These are phyloP conservation scores for Teunomyces barrocoloradensis DNA, from an alignment of 805 yeast genomes.

Conservation along the genomic window DNA sequence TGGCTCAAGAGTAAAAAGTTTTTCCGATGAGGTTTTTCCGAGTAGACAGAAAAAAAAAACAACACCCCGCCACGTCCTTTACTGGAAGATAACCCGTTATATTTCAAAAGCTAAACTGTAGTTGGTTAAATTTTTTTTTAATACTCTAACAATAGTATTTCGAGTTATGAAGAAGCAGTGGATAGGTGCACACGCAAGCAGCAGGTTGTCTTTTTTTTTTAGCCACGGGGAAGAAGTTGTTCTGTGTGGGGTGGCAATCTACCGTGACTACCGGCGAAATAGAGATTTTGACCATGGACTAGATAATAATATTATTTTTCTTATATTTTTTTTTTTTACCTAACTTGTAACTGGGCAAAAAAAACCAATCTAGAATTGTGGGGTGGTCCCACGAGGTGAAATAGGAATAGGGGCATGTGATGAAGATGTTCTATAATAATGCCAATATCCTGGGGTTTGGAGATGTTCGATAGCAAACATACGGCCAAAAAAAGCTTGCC, in stretches of 20 bases:
- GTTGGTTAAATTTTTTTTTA: too few relatives aligned
- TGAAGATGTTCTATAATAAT: neutral
- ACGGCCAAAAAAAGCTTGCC: neutral
- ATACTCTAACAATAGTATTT: too few relatives aligned
- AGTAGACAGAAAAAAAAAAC: neutral
- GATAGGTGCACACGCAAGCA: neutral
- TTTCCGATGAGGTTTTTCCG: constrained; percentile 3
- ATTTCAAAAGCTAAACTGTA: too few relatives aligned
- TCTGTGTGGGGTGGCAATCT: neutral
- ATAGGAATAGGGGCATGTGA: constrained; percentile 2
- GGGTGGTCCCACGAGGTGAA: constrained; percentile 4
- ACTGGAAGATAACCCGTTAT: too few relatives aligned
- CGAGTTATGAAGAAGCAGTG: too few relatives aligned
- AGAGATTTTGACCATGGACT: neutral
- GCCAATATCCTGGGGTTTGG: too few relatives aligned
- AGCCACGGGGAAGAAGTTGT: neutral
- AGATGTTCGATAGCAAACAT: too few relatives aligned
- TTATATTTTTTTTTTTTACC: neutral
- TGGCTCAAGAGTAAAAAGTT: neutral
- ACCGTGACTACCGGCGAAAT: neutral
- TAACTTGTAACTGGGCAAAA: neutral
- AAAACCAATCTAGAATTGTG: constrained; percentile 1
- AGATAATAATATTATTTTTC: neutral
- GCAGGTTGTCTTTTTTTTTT: neutral
- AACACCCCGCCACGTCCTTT: too few relatives aligned